Evolutionary conservation across 192 early-diverging fungal species (phyloP).

Genomic region (Thamnidium elegans): DNA sequence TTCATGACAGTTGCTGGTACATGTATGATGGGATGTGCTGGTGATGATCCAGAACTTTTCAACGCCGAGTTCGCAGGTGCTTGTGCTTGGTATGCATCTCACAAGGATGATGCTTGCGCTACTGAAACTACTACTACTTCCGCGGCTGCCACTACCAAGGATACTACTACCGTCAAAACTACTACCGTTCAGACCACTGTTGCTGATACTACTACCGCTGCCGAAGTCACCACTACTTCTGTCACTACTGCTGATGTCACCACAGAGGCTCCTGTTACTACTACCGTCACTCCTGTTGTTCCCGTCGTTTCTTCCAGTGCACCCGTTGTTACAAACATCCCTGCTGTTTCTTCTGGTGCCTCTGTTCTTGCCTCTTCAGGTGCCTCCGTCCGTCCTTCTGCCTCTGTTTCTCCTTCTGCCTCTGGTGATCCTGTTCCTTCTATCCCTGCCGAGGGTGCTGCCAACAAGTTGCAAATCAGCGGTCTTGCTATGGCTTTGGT

Average conservation of each 20-base stretch:
- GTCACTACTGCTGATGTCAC: neutral
- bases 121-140: neutral
- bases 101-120: constrained; percentile 14
- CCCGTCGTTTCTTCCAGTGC: too few relatives aligned
- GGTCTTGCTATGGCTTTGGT: neutral
- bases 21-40: constrained; percentile 23
- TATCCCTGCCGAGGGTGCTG: neutral
- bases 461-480: neutral
- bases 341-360: neutral
- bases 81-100: constrained; percentile 23
- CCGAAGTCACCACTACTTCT: too few relatives aligned
- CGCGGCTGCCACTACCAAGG: neutral
- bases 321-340: too few relatives aligned
- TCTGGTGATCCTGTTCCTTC: neutral
- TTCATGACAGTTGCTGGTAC: constrained; percentile 35
- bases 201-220: neutral
- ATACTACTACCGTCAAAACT: neutral
- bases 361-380: neutral
- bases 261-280: constrained; percentile 29
- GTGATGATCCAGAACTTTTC: constrained; percentile 25
- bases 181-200: neutral
- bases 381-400: too few relatives aligned
- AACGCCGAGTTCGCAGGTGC: constrained; percentile 12
- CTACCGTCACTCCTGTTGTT: constrained; percentile 5
- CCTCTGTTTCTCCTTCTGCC: neutral